Evolutionary conservation across 345 rosid genomes (phyloP).

Genomic region (Linum usitatissimum): DNA sequence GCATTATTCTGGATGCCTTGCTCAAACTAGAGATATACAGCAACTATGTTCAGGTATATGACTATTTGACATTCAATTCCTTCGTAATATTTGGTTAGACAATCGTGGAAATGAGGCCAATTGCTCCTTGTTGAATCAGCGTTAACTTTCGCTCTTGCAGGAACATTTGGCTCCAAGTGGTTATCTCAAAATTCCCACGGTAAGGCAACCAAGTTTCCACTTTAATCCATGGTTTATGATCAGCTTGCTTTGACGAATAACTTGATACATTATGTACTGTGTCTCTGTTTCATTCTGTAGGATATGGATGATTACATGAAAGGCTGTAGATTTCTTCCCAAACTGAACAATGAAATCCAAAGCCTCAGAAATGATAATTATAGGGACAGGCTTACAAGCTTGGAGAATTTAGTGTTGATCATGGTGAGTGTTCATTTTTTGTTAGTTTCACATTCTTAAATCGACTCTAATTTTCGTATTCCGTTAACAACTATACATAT

Average conservation of each 20-base stretch:
- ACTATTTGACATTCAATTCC: constrained; percentile 2
- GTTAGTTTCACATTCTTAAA: not conserved
- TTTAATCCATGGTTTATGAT: not conserved
- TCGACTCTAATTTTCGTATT: not conserved
- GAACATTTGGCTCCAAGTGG: constrained; percentile 85
- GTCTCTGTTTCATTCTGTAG: constrained; percentile 13
- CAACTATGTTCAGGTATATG: constrained; percentile 53
- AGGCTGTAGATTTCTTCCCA: constrained; percentile 63
- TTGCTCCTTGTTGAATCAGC: not conserved
- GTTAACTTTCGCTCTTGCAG: constrained; percentile 28
- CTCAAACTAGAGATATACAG: constrained; percentile 57
- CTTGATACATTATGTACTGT: not conserved
- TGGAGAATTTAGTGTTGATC: constrained; percentile 60
- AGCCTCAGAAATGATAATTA: constrained; percentile 45
- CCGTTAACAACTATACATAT: not conserved
- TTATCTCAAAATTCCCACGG: constrained; percentile 70
- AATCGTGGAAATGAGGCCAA: not conserved
- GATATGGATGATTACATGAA: constrained; percentile 32
- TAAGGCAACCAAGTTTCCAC: constrained; percentile 20
- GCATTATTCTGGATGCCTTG: constrained; percentile 52
- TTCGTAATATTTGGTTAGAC: not conserved
- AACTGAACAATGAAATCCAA: constrained; percentile 50
- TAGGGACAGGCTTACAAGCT: constrained; percentile 56
- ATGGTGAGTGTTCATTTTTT: constrained; percentile 32
- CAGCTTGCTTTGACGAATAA: not conserved